Percentiles rank a stretch among this genome's conserved stretches.
Conservation (phyloP, 768 basidiomycete species). For the Tricholoma terreum region DNA sequence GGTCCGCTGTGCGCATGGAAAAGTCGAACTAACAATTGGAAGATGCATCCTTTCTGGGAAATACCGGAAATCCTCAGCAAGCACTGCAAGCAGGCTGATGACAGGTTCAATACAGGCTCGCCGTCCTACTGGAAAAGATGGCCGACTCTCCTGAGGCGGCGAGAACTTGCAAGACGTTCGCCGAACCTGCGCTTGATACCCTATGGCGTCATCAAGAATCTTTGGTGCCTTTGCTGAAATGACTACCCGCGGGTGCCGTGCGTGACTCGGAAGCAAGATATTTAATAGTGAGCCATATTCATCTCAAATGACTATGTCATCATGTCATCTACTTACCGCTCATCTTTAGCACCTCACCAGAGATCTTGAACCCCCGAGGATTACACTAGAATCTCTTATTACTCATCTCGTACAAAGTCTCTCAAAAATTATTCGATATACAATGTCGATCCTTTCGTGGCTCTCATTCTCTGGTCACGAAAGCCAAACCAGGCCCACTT, state of each 20-base stretch:
- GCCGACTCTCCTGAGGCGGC: neutral
- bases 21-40: too few species aligned
- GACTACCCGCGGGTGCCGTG: neutral
- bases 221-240: neutral
- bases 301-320: neutral
- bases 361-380: neutral
- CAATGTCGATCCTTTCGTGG: neutral
- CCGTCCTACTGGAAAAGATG: too few species aligned
- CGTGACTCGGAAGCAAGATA: too few species aligned
- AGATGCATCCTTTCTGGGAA: neutral
- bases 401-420: neutral
- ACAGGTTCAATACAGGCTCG: too few species aligned
- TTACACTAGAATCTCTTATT: neutral
- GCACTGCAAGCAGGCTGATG: neutral
- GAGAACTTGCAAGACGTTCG: neutral
- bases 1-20: too few species aligned
- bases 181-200: constrained; percentile 1
- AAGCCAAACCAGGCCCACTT: neutral
- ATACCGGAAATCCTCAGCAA: neutral
- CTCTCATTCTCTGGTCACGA: neutral
- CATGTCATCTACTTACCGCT: neutral
- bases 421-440: neutral
- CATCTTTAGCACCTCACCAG: neutral
- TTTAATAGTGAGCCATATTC: neutral
- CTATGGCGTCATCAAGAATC: neutral